Evolutionary conservation across 2,329 filamentous ascomycete genomes (phyloP), one percentile per base, ranked within the genome.

Genomic region (Monascus ruber): DNA sequence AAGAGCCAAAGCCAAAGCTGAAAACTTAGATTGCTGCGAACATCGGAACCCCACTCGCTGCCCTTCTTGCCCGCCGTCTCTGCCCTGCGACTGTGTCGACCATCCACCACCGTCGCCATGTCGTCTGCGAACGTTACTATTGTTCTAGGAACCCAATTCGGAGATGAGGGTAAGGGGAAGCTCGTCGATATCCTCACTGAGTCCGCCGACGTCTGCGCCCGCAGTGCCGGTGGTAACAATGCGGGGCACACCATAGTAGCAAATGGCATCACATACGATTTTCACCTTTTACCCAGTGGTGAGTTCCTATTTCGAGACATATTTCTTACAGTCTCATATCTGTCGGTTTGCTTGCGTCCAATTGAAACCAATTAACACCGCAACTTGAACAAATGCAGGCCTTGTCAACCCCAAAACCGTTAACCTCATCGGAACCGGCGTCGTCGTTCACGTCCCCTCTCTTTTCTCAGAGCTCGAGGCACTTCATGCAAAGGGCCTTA

Each of bases 141-240:
- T 39, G 63, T 69, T 48, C 51, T 69, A 37, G 66, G 66, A 43
- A 56, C 61, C 47, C 66, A 69, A 57, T 69, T 64, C 60, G 66
- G 66, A 49, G 66, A 69, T 58, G 66, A 69, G 59, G 66, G 66
- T 41, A 69, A 69, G 54, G 66, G 66, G 36, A 69, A 69, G 52
- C 65, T 69, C 33, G 66, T 65, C 45, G 66, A 69, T 46, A 62
- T 68, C 49, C 62, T 69, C 44, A 64, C 64, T 40, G 59, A 66
- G 50, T 52, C 59, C 39, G 63, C 64, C 40, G 59, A 59, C 38
- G 58, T 69, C 35, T 68, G 65, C 51, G 64, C 59, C 42, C 61
- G 66, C 50, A 63, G 64, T 35, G 66, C 66, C 39, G 66, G 66
- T 47, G 66, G 66, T 38, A 65, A 69, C 51, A 69, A 70, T 50